Evolutionary conservation across 129 eudicot species (phyloP), one percentile per base, ranked within the genome.

Genomic region (Apium graveolens): DNA sequence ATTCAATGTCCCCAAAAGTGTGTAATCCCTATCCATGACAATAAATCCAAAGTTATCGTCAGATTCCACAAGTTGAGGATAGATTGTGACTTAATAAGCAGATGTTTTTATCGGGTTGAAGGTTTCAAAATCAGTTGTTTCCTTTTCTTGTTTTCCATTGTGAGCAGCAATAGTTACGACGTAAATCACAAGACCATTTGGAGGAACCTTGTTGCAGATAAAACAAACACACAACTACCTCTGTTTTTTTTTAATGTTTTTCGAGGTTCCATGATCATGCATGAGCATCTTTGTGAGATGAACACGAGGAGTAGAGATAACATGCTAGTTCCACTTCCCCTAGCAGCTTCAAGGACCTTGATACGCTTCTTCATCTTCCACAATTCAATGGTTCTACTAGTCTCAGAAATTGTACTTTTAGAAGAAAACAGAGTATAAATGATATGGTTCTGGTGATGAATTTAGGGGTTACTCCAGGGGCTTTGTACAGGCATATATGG

Each of bases 321-420:
- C 73, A 76, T 76, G 79, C 79, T 76, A n/a, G 79, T 76, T 76
- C 79, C 79, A 55, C 26, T 76, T 62, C 79, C 71, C 24, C 79
- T 68, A 55, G 79, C 79, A 51, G 79, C 71, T 55, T 76, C 79
- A 26, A 76, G 34, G 7, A 24, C 71, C 37, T 76, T 55, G 70
- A 76, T 76, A 76, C 60, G 79, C 79, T 76, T 76, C 46, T 76
- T 76, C 18, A 76, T 76, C 79, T 76, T 76, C 79, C 79, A 76
- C 26, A 76, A 21, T 34, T 76, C 79, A n/a, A 76, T 55, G 48
- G 60, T 76, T 32, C 55, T 76, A 20, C 55, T 71, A 11, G 79
- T 76, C 38, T 76, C 79, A 35, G 71, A 76, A 48, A 37, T 27
- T 76, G 70, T 10, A 21, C 21, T 32, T 76, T 32, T 10, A 27